Base-by-base conservation (phyloP, 2,329 filamentous ascomycete genomes). In the Achaetomium macrosporum region DNA sequence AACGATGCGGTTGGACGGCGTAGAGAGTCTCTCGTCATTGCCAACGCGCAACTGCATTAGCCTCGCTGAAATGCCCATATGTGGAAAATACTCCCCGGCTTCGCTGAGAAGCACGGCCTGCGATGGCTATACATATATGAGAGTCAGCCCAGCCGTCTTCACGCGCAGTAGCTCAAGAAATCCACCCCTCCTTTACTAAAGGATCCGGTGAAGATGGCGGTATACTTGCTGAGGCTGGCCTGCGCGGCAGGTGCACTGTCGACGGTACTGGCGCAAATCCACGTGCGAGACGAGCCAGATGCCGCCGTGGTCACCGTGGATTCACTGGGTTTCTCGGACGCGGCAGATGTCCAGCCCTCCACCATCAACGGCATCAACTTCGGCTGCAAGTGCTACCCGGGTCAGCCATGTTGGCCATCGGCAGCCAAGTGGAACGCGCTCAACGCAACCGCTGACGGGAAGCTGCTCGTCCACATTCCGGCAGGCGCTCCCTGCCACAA, bases 361-460 rank as follows among this genome's bases (percentile, higher is more conserved):
- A 50, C 31, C 6, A 20, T 49, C 41, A 39, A 56, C 2, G 58
- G 58, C 44, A 44, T 53, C 33, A 53, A 53, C 7, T 63, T 57
- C 54, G 30, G 57, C 47, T 66, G 64, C 59, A 65, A 63, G 50
- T 63, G 61, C 49, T 59, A 57, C 17, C 53, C 53, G 4, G 60
- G 59, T 15, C 55, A 63, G 42, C 16, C 15, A 11, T 63, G 60
- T 51, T 65, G 63, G 63, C 63, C 61, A 1, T 46, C 54, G 16
- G 17, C 46, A 1, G 36, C 20, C 15, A 51, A 56, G 25, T 65
- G 63, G 63, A 55, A 58, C 1, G 25, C 47, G 2, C 52, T 72
- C 19, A 71, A 73, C 56, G 44, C 57, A 8, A 69, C 67, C 0
- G 65, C 71, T 9, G 60, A 62, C 6, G 70, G 70, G 1, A 66